phyloP scores from a whole-genome alignment of 2,329 filamentous ascomycete species.

The Trichoderma simmonsii region DNA sequence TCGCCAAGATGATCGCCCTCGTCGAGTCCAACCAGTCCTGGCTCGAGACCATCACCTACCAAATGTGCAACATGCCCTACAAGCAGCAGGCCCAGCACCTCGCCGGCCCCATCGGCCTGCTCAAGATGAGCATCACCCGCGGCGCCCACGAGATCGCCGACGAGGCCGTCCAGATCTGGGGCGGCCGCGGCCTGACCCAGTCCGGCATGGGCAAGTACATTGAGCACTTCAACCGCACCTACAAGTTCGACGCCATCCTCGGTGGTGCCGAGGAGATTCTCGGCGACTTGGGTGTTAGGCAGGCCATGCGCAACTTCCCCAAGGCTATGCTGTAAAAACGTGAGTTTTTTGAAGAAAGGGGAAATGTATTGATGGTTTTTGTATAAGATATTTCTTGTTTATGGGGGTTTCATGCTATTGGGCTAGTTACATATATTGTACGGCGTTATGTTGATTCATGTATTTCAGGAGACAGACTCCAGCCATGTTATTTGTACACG shows the following conservation, averaged over 20 bases:
- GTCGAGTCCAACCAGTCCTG: conserved; percentile 81
- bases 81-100: conserved; percentile 70
- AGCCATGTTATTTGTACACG: background rate
- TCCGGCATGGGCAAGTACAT: conserved; percentile 78
- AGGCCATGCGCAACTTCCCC: conserved; percentile 81
- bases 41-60: conserved; percentile 80
- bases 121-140: conserved; percentile 76
- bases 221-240: conserved; percentile 80
- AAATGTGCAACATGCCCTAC: conserved; percentile 85
- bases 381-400: background rate
- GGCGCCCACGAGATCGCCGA: conserved; percentile 81
- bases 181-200: conserved; percentile 75
- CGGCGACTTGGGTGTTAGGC: conserved; percentile 75
- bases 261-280: conserved; percentile 83
- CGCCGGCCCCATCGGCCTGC: conserved; percentile 75
- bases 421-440: background rate
- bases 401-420: background rate
- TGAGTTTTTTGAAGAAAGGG: background rate
- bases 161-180: conserved; percentile 81
- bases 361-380: background rate
- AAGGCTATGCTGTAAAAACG: conserved; percentile 69
- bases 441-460: background rate
- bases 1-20: conserved; percentile 83
- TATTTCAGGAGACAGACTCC: background rate
- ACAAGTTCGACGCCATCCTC: conserved; percentile 77